Percentiles rank a stretch among this genome's conserved stretches.
Evolutionary conservation across 2,329 filamentous ascomycete genomes (phyloP).

Genomic region (Colletotrichum tofieldiae): DNA sequence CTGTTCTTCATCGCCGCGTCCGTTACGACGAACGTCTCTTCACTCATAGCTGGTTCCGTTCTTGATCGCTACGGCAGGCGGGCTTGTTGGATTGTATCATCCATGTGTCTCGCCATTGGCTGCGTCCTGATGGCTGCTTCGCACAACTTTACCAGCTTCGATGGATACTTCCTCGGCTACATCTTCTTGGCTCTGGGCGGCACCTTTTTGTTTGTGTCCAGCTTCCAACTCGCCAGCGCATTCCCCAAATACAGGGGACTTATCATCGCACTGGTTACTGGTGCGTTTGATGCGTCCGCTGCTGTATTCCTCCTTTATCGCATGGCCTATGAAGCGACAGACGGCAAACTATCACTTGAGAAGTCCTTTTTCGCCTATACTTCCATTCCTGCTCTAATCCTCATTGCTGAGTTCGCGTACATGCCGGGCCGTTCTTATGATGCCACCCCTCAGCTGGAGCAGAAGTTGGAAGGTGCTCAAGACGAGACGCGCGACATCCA

Average conservation of each 20-base stretch:
- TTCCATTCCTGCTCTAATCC: constrained; percentile 53
- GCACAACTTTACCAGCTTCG: constrained; percentile 72
- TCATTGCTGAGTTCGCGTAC: constrained; percentile 55
- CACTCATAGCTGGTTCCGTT: constrained; percentile 87
- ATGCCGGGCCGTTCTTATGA: constrained; percentile 60
- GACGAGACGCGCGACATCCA: constrained; percentile 61
- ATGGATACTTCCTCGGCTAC: constrained; percentile 83
- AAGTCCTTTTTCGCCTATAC: constrained; percentile 60
- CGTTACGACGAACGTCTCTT: constrained; percentile 88
- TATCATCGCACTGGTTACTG: constrained; percentile 84
- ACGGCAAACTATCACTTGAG: constrained; percentile 53
- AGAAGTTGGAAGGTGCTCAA: constrained; percentile 56
- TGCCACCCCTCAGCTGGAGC: constrained; percentile 56
- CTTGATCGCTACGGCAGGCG: constrained; percentile 88
- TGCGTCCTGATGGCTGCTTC: constrained; percentile 81
- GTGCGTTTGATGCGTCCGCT: constrained; percentile 87
- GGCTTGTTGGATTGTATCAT: constrained; percentile 80
- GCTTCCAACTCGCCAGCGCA: constrained; percentile 87
- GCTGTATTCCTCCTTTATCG: constrained; percentile 84
- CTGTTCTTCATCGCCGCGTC: constrained; percentile 94
- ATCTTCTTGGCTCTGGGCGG: constrained; percentile 85
- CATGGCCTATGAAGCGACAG: constrained; percentile 75
- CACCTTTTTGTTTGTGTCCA: constrained; percentile 85
- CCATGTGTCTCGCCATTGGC: constrained; percentile 77
- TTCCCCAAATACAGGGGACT: constrained; percentile 83